Evolutionary conservation across 257 asterid species (phyloP).

Genomic region (Euphrasia confusa): DNA sequence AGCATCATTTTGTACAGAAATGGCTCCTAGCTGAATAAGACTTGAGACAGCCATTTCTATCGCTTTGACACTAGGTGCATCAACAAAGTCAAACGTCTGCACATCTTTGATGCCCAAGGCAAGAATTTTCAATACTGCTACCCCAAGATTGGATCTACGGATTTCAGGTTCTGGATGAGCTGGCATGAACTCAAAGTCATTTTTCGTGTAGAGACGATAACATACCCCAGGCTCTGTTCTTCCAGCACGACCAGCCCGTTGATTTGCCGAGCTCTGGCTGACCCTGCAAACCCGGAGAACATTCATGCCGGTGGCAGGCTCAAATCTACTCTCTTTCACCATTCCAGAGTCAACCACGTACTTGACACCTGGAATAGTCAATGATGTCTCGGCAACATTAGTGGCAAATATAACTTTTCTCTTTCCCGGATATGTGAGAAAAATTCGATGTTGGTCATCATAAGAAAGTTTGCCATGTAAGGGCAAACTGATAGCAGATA

Average conservation of each 20-base stretch:
- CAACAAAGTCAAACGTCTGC: constrained; percentile 71
- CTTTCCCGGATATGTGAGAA: constrained; percentile 56
- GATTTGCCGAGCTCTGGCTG: constrained; percentile 94
- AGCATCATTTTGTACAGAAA: constrained; percentile 34
- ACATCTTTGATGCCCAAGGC: constrained; percentile 76
- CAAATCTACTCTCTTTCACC: constrained; percentile 79
- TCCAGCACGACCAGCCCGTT: constrained; percentile 97
- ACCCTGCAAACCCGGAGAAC: constrained; percentile 60
- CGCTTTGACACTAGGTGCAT: constrained; percentile 67
- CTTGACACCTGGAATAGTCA: constrained; percentile 92
- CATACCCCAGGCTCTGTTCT: constrained; percentile 91
- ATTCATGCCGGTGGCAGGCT: constrained; percentile 82
- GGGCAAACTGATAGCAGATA: constrained; percentile 57
- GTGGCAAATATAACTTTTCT: constrained; percentile 82
- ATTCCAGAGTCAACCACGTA: constrained; percentile 89
- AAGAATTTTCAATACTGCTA: constrained; percentile 85
- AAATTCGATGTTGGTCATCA: constrained; percentile 71
- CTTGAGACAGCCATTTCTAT: constrained; percentile 70
- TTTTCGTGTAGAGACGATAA: constrained; percentile 65
- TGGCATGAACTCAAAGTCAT: constrained; percentile 61
- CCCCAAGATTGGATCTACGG: constrained; percentile 82
- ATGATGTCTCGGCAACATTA: constrained; percentile 91
- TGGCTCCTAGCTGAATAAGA: constrained; percentile 76
- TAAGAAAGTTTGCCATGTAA: constrained; percentile 82
- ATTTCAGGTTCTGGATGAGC: constrained; percentile 87